Percentiles rank a stretch among this genome's conserved stretches.
These are phyloP conservation scores for Pseudonitzschia pungens DNA, from an alignment of 108 stramenopile genomes.

Conservation along the genomic window DNA sequence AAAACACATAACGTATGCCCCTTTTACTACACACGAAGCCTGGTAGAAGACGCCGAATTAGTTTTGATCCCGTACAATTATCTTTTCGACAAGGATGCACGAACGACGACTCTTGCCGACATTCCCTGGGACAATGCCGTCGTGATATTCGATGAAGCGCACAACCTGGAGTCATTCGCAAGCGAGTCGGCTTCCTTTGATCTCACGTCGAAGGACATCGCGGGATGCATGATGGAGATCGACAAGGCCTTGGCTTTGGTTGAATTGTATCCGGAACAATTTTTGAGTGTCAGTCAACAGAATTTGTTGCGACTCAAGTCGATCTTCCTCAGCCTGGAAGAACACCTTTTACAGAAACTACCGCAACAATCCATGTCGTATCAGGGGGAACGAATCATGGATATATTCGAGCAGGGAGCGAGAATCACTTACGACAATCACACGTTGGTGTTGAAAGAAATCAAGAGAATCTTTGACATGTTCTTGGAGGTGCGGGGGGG, in stretches of 20 bases:
- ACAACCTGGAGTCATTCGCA: slow-evolving; percentile 97
- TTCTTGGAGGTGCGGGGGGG: slow-evolving; percentile 70
- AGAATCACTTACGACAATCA: slow-evolving; percentile 74
- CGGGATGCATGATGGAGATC: slow-evolving; percentile 74
- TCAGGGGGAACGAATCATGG: slow-evolving; percentile 83
- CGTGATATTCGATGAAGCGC: slow-evolving; percentile 98
- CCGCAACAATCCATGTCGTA: slow-evolving; percentile 43
- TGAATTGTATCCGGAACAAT: slow-evolving; percentile 37
- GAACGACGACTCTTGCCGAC: slow-evolving; percentile 67
- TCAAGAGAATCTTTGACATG: slow-evolving; percentile 61
- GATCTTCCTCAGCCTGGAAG: slow-evolving; percentile 77
- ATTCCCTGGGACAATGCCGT: slow-evolving; percentile 85
- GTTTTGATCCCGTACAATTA: slow-evolving; percentile 99
- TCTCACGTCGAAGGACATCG: slow-evolving; percentile 79
- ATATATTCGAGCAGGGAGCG: slow-evolving; percentile 70
- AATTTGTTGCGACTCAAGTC: slow-evolving; percentile 77
- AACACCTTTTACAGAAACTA: slow-evolving; percentile 53
- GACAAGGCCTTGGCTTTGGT: slow-evolving; percentile 51
- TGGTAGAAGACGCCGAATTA: slow-evolving; percentile 83
- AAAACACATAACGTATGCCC: slow-evolving; percentile 86
- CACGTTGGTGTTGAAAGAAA: slow-evolving; percentile 59
- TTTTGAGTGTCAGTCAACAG: slow-evolving; percentile 45
- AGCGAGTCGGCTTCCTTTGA: slow-evolving; percentile 93
- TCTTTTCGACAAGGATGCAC: slow-evolving; percentile 89
- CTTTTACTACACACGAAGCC: slow-evolving; percentile 86